Evolutionary conservation across 2,329 filamentous ascomycete genomes (phyloP).

Genomic region (Fusarium algeriense): DNA sequence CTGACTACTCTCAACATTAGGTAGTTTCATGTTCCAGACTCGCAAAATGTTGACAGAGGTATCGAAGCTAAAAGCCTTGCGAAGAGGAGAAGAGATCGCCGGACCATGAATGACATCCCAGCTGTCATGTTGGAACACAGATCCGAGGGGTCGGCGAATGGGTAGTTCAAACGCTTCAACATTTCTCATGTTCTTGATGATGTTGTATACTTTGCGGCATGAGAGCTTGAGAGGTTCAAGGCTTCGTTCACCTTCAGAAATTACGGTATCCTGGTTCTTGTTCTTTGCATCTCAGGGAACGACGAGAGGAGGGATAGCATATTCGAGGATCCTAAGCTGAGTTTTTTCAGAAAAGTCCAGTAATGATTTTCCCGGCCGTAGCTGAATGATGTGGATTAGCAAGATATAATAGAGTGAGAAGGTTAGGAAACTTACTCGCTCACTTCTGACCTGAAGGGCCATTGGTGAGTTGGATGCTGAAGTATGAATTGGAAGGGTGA

Average conservation of each 20-base stretch:
- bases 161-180: background rate
- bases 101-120: background rate
- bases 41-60: background rate
- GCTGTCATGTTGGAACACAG: too few relatives aligned
- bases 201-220: background rate
- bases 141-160: background rate
- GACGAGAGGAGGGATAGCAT: background rate
- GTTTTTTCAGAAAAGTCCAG: background rate
- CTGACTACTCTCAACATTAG: background rate
- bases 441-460: background rate
- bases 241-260: background rate
- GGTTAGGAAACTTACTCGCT: background rate
- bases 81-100: background rate
- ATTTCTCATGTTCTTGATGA: background rate
- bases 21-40: slow-evolving; percentile 1
- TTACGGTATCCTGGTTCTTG: background rate
- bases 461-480: background rate
- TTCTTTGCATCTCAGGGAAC: background rate
- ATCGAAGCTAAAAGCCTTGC: background rate
- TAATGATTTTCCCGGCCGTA: background rate
- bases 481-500: background rate
- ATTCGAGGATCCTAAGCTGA: background rate
- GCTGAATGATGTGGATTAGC: background rate
- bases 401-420: accelerated
- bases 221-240: background rate